Base-by-base conservation (phyloP, 2,329 filamentous ascomycete species). In the Aspergillus niger region DNA sequence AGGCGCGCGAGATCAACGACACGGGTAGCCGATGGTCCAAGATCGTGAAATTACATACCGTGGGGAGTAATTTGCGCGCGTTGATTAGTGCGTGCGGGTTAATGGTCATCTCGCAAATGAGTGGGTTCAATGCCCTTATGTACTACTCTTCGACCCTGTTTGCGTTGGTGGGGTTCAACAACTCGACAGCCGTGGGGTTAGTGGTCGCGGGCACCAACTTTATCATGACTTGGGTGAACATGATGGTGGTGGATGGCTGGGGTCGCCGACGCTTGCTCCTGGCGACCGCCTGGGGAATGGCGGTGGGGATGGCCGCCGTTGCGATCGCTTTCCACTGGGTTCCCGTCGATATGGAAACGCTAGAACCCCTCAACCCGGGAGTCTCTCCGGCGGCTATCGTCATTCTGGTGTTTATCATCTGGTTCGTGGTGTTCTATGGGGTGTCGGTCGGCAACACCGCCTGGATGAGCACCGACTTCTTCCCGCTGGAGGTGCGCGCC, bases 391-490 rank as follows among this genome's bases (percentile, higher is more conserved):
- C 71, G 7, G 78, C 71, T 8, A 74, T 74, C 43, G 69, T 77
- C 2, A 73, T 81, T 20, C 67, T 82, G 3, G 75, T 81, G 13
- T 80, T 77, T 43, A 79, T 83, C 13, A 76, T 83, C 24, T 71
- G 77, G 59, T 79, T 79, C 57, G 77, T 79, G 17, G 66, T 71
- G 5, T 82, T 81, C 70, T 83, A 80, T 68, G 75, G 76, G 1
- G 75, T 76, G 1, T 79, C 79, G 30, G 77, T 84, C 1, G 82
- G 80, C 3, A 82, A 79, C 26, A 81, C 76, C 10, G 78, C 79
- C 2, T 83, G 82, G 81, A 74, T 82, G 54, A 77, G 73, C 41
- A 79, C 77, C 20, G 82, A 83, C 28, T 79, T 83, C 67, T 80
- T 81, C 65, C 78, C 80, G 0, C 72, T 82, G 57, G 79, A 83